phyloP scores from a whole-genome alignment of 306 rosid species.

The Dryas octopetala region DNA sequence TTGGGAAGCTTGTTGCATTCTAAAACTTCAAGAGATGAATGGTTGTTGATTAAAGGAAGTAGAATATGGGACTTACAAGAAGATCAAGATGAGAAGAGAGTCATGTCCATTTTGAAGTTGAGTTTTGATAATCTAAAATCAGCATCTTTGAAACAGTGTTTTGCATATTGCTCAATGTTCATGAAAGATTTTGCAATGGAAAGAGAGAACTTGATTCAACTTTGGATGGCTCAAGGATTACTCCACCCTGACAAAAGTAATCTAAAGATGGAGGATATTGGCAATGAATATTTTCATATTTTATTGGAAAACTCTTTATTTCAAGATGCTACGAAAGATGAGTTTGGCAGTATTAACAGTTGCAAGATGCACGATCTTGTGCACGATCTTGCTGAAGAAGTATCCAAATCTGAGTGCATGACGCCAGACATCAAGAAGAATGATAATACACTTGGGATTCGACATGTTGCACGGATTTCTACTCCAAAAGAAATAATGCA shows the following conservation, averaged over 20 bases:
- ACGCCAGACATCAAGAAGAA: neutral
- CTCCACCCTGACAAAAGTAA: neutral
- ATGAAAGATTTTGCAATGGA: neutral
- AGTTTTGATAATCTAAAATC: too few relatives aligned
- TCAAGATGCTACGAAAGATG: neutral
- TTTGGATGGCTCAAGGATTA: conserved; percentile 26
- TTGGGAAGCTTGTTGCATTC: too few relatives aligned
- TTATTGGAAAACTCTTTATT: neutral
- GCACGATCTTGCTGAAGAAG: neutral
- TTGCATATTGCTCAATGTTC: too few relatives aligned
- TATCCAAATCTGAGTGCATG: neutral
- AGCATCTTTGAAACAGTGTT: too few relatives aligned
- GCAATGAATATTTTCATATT: neutral
- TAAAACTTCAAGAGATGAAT: too few relatives aligned
- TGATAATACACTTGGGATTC: neutral
- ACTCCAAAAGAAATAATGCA: neutral
- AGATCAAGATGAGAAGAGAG: too few relatives aligned
- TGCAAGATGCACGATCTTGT: conserved; percentile 1
- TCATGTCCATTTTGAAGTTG: too few relatives aligned
- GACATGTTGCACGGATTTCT: conserved; percentile 9
- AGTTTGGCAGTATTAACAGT: accelerated
- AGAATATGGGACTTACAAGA: too few relatives aligned
- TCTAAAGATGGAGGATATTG: conserved; percentile 10
- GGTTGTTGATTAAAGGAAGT: too few relatives aligned
- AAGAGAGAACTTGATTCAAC: neutral